These are phyloP conservation scores for Neurospora discreta DNA, from an alignment of 495 filamentous ascomycete species.

Conservation along the genomic window DNA sequence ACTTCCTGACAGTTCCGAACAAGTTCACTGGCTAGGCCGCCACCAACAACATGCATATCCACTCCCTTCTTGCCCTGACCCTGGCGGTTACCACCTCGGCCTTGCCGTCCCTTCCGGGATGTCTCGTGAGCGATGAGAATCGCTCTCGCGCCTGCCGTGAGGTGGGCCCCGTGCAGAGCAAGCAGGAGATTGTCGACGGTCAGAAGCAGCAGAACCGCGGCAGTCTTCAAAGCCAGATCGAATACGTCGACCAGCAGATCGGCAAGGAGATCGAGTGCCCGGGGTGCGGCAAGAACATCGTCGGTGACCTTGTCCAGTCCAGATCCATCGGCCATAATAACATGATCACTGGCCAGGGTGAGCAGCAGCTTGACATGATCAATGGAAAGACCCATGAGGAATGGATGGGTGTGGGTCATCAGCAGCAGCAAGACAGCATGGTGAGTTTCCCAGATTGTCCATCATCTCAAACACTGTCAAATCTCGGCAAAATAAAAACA, in stretches of 20 bases:
- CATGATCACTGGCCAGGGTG: neutral
- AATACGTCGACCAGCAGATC: neutral
- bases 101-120: conserved; percentile 4
- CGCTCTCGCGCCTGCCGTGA: neutral
- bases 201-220: neutral
- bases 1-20: neutral
- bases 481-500: neutral
- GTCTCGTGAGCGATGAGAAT: neutral
- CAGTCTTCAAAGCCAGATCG: neutral
- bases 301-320: neutral
- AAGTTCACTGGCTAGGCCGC: neutral
- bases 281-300: neutral
- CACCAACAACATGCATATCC: conserved; percentile 13
- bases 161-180: neutral
- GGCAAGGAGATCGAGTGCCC: neutral
- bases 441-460: neutral
- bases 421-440: neutral
- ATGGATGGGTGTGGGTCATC: neutral
- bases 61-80: conserved; percentile 7
- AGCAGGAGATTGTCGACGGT: neutral
- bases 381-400: neutral
- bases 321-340: neutral
- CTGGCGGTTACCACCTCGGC: conserved; percentile 10
- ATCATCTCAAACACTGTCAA: neutral
- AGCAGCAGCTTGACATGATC: neutral